phyloP scores from a whole-genome alignment of 495 filamentous ascomycete species.

The Podospora pseudopauciseta region DNA sequence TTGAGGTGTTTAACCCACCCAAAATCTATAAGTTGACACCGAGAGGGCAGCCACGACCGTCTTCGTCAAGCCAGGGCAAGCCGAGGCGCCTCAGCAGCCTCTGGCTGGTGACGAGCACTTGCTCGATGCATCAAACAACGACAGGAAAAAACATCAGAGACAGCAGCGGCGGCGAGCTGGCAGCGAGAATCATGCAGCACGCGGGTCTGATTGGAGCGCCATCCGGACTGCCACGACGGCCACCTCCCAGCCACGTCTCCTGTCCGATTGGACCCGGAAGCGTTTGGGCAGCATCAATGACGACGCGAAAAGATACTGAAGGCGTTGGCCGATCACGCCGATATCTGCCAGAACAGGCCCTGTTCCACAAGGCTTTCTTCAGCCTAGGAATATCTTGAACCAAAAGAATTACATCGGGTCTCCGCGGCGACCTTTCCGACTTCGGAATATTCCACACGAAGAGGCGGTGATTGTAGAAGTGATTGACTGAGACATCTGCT shows the following conservation, averaged over 20 bases:
- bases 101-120: conserved; percentile 11
- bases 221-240: conserved; percentile 16
- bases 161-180: conserved; percentile 10
- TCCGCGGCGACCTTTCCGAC: neutral
- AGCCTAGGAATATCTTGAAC: neutral
- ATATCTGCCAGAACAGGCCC: neutral
- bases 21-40: neutral
- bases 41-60: neutral
- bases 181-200: conserved; percentile 4
- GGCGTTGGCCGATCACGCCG: neutral
- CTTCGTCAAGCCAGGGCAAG: neutral
- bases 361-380: conserved; percentile 7
- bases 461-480: neutral
- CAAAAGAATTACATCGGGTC: neutral
- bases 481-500: neutral
- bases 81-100: neutral
- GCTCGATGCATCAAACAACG: conserved; percentile 5
- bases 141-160: neutral
- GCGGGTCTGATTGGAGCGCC: conserved; percentile 16
- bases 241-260: conserved; percentile 13
- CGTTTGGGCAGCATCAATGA: conserved; percentile 18
- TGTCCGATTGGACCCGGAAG: conserved; percentile 17
- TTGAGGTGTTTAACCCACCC: neutral
- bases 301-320: conserved; percentile 12
- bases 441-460: neutral